Evolutionary conservation across 805 yeast genomes (phyloP).

Genomic region (Candida nemodendra): DNA sequence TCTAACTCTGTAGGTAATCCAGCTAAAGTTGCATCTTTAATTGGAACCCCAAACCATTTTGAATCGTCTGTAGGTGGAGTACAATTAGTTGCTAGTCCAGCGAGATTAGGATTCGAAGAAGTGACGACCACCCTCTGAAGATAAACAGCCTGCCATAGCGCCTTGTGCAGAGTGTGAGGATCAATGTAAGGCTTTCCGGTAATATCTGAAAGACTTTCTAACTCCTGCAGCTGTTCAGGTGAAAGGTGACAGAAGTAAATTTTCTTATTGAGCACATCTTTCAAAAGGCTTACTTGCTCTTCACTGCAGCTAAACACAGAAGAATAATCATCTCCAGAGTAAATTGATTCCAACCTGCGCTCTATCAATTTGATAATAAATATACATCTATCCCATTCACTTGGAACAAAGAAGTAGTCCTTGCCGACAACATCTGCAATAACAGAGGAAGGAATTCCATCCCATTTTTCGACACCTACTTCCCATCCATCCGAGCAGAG

Average conservation of each 20-base stretch:
- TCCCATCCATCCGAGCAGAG: slow-evolving; percentile 52
- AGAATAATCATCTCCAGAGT: background rate
- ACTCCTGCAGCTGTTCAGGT: slow-evolving; percentile 44
- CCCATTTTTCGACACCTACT: slow-evolving; percentile 45
- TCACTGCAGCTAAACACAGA: slow-evolving; percentile 9
- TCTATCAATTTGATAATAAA: slow-evolving; percentile 44
- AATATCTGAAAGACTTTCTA: slow-evolving; percentile 39
- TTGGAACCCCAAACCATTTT: slow-evolving; percentile 42
- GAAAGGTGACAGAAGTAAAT: slow-evolving; percentile 49
- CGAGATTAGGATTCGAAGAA: slow-evolving; percentile 30
- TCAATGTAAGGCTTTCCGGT: slow-evolving; percentile 39
- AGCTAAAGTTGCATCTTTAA: slow-evolving; percentile 46
- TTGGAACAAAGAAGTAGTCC: slow-evolving; percentile 52
- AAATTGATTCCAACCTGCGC: slow-evolving; percentile 27
- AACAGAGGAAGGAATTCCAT: slow-evolving; percentile 41
- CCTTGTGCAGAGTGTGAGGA: slow-evolving; percentile 40
- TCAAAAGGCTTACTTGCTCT: slow-evolving; percentile 25
- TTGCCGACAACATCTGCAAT: slow-evolving; percentile 45
- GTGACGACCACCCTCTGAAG: slow-evolving; percentile 40
- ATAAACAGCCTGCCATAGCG: slow-evolving; percentile 48
- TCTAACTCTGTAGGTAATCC: slow-evolving; percentile 42
- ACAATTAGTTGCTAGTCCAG: slow-evolving; percentile 27
- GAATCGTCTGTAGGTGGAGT: slow-evolving; percentile 29
- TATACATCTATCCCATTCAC: slow-evolving; percentile 55
- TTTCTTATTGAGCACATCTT: slow-evolving; percentile 37